These are phyloP conservation scores for Escallonia herrerae DNA, from an alignment of 129 eudicot species.

Conservation along the genomic window DNA sequence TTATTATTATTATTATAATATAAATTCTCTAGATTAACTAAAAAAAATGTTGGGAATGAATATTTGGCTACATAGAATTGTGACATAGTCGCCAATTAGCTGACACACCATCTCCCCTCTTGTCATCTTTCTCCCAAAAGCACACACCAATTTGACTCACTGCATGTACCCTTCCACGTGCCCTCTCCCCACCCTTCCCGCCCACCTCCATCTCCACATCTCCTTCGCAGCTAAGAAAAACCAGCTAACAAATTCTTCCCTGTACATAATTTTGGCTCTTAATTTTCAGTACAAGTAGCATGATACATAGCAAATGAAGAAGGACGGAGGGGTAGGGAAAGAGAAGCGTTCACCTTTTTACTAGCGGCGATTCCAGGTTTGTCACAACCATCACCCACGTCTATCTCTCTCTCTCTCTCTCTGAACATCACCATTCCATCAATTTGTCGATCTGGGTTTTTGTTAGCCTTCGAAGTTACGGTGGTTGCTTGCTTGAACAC, in stretches of 20 bases:
- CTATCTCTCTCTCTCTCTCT: neutral
- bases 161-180: constrained; percentile 22
- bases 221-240: neutral
- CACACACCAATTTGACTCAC: neutral
- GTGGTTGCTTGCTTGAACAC: neutral
- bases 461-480: neutral
- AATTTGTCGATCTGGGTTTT: neutral
- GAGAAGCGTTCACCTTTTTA: too few relatives aligned
- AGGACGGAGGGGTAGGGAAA: too few relatives aligned
- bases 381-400: neutral
- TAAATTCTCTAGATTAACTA: too few relatives aligned
- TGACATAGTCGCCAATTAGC: too few relatives aligned
- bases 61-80: too few relatives aligned
- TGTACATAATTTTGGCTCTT: neutral
- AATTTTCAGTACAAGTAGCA: neutral
- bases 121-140: neutral
- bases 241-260: neutral
- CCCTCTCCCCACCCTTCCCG: neutral
- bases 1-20: too few relatives aligned
- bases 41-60: too few relatives aligned
- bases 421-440: neutral
- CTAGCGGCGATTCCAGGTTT: too few relatives aligned
- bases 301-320: neutral
- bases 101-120: too few relatives aligned
- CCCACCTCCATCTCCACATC: neutral